phyloP scores from a whole-genome alignment of 768 basidiomycete genomes.

The Hericium rajendrae region DNA sequence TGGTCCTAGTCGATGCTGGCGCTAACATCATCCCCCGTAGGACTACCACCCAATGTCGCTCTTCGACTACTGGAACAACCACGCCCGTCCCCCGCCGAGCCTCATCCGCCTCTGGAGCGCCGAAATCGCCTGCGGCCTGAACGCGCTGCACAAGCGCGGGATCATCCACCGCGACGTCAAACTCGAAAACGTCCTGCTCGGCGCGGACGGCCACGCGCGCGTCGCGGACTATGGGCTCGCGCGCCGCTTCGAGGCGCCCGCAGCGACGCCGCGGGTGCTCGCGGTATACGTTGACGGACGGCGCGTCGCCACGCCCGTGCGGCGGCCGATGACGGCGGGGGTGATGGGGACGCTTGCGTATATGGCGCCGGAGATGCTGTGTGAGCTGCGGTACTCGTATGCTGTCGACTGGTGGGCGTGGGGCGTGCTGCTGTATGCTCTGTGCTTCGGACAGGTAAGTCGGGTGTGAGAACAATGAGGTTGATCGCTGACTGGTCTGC shows the following conservation, averaged over 20 bases:
- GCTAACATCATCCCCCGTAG: too few relatives aligned
- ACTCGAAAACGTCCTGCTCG: slow-evolving; percentile 86
- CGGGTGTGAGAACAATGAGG: too few relatives aligned
- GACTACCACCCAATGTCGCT: slow-evolving; percentile 15
- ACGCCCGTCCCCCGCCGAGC: background rate
- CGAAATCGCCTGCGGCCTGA: slow-evolving; percentile 50
- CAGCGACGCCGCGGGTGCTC: background rate
- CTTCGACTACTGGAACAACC: slow-evolving; percentile 1
- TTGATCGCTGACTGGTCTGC: too few relatives aligned
- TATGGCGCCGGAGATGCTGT: slow-evolving; percentile 12
- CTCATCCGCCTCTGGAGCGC: slow-evolving; percentile 27
- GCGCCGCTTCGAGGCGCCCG: slow-evolving; percentile 2
- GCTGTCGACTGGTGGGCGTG: slow-evolving; percentile 12
- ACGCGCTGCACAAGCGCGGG: slow-evolving; percentile 82
- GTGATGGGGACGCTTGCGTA: slow-evolving; percentile 9
- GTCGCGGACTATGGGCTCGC: slow-evolving; percentile 76
- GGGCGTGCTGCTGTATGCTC: slow-evolving; percentile 9
- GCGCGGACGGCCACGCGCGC: slow-evolving; percentile 83
- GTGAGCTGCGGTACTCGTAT: slow-evolving; percentile 7
- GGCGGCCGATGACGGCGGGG: background rate
- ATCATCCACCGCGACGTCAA: slow-evolving; percentile 98
- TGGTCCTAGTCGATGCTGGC: too few relatives aligned
- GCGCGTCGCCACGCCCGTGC: too few relatives aligned
- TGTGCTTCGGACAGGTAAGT: slow-evolving; percentile 8
- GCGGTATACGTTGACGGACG: background rate